Base-by-base conservation (phyloP, 208 protist species). In the Balamuthia mandrillaris region DNA sequence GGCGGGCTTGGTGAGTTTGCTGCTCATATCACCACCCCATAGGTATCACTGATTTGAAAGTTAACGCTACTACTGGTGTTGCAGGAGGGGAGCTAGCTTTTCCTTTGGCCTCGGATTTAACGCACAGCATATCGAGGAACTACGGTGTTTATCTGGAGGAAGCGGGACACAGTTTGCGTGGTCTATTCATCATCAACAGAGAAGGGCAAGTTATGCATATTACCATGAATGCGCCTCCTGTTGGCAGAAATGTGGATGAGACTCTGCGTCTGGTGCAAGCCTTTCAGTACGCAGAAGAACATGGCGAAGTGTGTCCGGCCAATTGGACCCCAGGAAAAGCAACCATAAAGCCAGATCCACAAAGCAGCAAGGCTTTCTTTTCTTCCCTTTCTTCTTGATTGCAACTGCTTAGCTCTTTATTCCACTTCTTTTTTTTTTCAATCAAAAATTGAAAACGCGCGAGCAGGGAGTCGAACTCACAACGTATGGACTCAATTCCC, bases 211-310 rank as follows among this genome's bases (percentile, higher is more conserved):
- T 97, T 47, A 94, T 95, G 78, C 94, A 96, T 89, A 92, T 96
- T 77, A 96, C 92, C 29, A 86, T 97, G 82, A 97, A 98, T 90
- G 96, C 97, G 87, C 88, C 95, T 31, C 94, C 95, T 16, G 96
- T 98, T 41, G 96, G 97, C 52, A 91, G 97, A 82, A 95, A 88
- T 83, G 94, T 97, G 45, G 94, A 97, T n/a, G 96, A 98, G 89
- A 90, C 92, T 49, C 87, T 97, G 18, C 93, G 97, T 54, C 90
- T 98, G 31, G 89, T 98, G 33, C 77, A 97, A 90, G 97, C 96
- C 31, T 96, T 98, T 88, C 95, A 98, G 94, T 96, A 93, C 85
- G 91, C 93, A 52, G 96, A 97, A 86, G 37, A 33, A 31, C 91
- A 96, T 89, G 95, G 91, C 47, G 95, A 96, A 88, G 95, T 97